Evolutionary conservation across 495 filamentous ascomycete species (phyloP).

Genomic region (Aspergillus haitiensis): DNA sequence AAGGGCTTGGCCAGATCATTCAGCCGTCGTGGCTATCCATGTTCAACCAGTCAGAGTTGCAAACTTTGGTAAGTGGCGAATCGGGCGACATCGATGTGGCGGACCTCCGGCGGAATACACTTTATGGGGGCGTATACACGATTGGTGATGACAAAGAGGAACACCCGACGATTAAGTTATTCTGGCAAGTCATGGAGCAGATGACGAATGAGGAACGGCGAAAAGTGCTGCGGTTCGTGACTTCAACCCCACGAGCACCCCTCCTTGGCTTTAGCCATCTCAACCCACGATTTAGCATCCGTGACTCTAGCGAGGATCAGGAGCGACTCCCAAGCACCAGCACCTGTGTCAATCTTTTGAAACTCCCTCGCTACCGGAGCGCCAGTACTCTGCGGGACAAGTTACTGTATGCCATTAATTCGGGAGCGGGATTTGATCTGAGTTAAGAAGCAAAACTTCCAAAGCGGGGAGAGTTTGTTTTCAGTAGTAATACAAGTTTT

Average conservation of each 20-base stretch:
- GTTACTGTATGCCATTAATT: conserved; percentile 85
- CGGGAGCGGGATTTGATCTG: conserved; percentile 93
- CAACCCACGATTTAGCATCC: conserved; percentile 83
- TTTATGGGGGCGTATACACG: conserved; percentile 82
- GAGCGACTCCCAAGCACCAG: conserved; percentile 89
- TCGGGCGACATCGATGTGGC: conserved; percentile 80
- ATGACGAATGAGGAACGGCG: conserved; percentile 73
- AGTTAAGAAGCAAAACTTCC: conserved; percentile 46
- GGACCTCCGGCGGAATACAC: conserved; percentile 82
- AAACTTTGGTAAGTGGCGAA: conserved; percentile 88
- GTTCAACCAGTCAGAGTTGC: conserved; percentile 96
- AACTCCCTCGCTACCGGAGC: conserved; percentile 79
- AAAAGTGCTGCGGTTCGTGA: conserved; percentile 94
- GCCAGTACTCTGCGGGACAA: conserved; percentile 67
- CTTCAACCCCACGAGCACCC: conserved; percentile 88
- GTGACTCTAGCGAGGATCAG: conserved; percentile 78
- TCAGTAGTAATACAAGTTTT: no score
- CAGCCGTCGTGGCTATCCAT: conserved; percentile 91
- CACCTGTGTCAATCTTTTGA: conserved; percentile 94
- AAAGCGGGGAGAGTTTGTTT: no score
- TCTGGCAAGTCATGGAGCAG: conserved; percentile 86
- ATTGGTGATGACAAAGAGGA: conserved; percentile 86
- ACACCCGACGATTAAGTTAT: conserved; percentile 79
- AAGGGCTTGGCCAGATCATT: conserved; percentile 83
- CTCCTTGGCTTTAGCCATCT: conserved; percentile 86